Evolutionary conservation across 2,329 filamentous ascomycete species (phyloP).

Genomic region (Alternaria postmessia): DNA sequence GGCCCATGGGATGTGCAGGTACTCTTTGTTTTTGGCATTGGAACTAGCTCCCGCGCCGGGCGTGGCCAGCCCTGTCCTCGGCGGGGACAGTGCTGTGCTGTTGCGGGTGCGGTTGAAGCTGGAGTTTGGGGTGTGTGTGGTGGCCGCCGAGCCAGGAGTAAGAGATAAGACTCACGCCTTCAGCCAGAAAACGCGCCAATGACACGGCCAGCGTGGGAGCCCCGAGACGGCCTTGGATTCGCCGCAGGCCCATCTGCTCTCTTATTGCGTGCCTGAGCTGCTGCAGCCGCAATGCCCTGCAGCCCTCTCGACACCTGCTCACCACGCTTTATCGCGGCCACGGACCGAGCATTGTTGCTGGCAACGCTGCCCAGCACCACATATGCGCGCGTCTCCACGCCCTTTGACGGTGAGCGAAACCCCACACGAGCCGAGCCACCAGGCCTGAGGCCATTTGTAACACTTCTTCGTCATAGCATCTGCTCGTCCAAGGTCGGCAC

Average conservation of each 20-base stretch:
- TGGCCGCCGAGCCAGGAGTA: constrained; percentile 31
- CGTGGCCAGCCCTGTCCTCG: constrained; percentile 37
- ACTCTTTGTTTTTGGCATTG: constrained; percentile 43
- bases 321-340: constrained; percentile 13
- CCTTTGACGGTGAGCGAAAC: constrained; percentile 12
- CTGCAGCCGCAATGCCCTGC: constrained; percentile 30
- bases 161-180: constrained; percentile 37
- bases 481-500: not conserved
- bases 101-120: constrained; percentile 26
- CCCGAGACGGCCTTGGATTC: constrained; percentile 8
- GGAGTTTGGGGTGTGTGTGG: constrained; percentile 25
- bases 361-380: not conserved
- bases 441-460: constrained; percentile 27
- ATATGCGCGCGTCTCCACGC: constrained; percentile 1
- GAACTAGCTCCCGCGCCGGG: constrained; percentile 47
- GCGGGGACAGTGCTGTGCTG: constrained; percentile 21
- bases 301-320: not conserved
- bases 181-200: constrained; percentile 26
- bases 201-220: constrained; percentile 23
- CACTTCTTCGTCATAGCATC: constrained; percentile 25
- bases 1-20: constrained; percentile 41
- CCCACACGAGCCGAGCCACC: constrained; percentile 26
- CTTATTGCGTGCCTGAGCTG: constrained; percentile 26
- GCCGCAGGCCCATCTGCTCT: constrained; percentile 18
- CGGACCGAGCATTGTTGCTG: not conserved